phyloP scores from a whole-genome alignment of 805 yeast species.

The Saturnispora zaruensis region DNA sequence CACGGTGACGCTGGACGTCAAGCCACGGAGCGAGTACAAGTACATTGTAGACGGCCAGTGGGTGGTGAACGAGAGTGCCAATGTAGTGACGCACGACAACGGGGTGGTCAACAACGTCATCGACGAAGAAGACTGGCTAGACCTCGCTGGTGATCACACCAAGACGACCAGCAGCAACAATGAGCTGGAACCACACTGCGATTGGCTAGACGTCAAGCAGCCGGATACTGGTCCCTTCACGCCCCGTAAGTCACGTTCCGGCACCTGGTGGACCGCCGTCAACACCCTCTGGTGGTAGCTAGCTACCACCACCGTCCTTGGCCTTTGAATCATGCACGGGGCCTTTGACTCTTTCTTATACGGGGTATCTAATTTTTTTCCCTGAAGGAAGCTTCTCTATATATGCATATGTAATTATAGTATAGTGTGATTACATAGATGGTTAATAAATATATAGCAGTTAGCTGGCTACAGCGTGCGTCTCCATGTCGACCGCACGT shows the following conservation, averaged over 20 bases:
- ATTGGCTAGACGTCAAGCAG: neutral
- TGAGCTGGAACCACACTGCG: neutral
- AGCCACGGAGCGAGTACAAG: conserved; percentile 37
- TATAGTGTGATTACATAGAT: neutral
- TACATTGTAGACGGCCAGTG: conserved; percentile 55
- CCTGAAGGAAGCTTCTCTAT: neutral
- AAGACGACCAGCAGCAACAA: neutral
- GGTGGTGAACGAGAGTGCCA: conserved; percentile 26
- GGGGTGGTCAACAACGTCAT: conserved; percentile 4
- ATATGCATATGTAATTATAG: neutral
- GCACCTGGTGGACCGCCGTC: neutral
- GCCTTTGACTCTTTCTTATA: no score
- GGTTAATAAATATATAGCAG: neutral
- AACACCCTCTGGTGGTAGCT: neutral
- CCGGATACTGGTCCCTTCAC: neutral
- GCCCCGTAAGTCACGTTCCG: neutral
- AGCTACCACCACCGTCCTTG: neutral
- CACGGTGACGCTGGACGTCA: conserved; percentile 15
- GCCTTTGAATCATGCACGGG: neutral
- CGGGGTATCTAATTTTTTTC: neutral
- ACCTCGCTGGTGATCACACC: neutral
- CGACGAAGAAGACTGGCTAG: conserved; percentile 10
- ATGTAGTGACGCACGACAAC: conserved; percentile 4
- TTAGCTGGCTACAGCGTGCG: neutral
- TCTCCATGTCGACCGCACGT: neutral